These are phyloP conservation scores for Thuidium tamariscinum DNA, from an alignment of 225 moss, liverwort and hornwort genomes.

Conservation along the genomic window DNA sequence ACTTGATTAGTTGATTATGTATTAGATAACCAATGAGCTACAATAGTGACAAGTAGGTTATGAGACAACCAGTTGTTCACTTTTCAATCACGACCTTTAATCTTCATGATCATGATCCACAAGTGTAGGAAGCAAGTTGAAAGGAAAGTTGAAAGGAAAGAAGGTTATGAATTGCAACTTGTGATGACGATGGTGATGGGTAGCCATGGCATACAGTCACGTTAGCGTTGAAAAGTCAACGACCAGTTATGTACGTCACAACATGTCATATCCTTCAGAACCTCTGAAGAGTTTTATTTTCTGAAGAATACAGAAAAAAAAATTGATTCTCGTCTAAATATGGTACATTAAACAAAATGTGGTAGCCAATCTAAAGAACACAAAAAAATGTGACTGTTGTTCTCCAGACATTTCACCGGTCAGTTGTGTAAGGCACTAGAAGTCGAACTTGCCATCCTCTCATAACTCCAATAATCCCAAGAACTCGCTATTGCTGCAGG, in stretches of 20 bases:
- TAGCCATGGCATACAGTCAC: too few species aligned
- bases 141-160: too few species aligned
- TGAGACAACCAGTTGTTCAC: too few species aligned
- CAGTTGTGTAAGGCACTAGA: not conserved
- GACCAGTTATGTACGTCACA: not conserved
- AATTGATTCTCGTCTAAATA: not conserved
- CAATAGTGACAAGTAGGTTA: too few species aligned
- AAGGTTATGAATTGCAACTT: too few species aligned
- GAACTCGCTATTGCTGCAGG: not conserved
- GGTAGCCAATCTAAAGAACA: not conserved
- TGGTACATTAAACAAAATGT: not conserved
- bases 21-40: too few species aligned
- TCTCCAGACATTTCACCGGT: not conserved
- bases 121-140: too few species aligned
- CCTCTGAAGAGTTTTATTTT: not conserved
- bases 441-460: not conserved
- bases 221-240: too few species aligned
- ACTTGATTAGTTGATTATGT: too few species aligned
- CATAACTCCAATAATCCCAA: not conserved
- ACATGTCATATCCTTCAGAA: not conserved
- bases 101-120: too few species aligned
- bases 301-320: not conserved
- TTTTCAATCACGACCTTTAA: too few species aligned
- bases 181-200: too few species aligned
- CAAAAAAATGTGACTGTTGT: not conserved